Conservation (phyloP, 805 yeast species). For the Pichia sporocuriosa region DNA sequence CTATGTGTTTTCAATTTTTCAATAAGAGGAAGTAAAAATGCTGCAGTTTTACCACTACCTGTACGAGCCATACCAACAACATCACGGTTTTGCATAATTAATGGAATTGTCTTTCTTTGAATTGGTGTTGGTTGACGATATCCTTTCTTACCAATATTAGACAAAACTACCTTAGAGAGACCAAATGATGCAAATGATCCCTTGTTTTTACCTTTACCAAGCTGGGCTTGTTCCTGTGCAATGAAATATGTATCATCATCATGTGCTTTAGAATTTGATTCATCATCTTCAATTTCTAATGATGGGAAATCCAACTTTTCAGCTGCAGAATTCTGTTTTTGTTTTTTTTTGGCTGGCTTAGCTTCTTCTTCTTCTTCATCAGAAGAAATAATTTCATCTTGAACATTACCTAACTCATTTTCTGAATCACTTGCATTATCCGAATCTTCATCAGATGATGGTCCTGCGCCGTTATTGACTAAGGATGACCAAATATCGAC, state of each 20-base stretch:
- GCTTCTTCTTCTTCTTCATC: conserved; percentile 22
- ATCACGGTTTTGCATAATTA: conserved; percentile 79
- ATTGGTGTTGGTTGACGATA: conserved; percentile 95
- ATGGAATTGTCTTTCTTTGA: conserved; percentile 91
- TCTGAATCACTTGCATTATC: conserved; percentile 35
- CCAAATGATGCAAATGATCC: conserved; percentile 92
- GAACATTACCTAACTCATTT: conserved; percentile 27
- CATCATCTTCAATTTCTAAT: conserved; percentile 37
- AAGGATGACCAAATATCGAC: conserved; percentile 59
- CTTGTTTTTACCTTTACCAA: conserved; percentile 45
- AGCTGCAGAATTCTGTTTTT: conserved; percentile 2
- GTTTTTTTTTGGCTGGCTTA: conserved; percentile 14
- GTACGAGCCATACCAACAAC: conserved; percentile 99
- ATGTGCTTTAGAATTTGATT: conserved; percentile 15
- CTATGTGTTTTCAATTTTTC: conserved; percentile 79
- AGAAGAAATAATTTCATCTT: conserved; percentile 47
- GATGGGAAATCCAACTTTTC: conserved; percentile 28
- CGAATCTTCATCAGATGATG: conserved; percentile 2
- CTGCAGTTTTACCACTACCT: conserved; percentile 98
- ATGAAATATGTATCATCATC: conserved; percentile 16
- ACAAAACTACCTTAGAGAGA: conserved; percentile 60
- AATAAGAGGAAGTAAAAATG: conserved; percentile 84
- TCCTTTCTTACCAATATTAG: conserved; percentile 76
- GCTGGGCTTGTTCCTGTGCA: conserved; percentile 13
- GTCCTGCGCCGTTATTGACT: conserved; percentile 17